Base-by-base conservation (phyloP, 257 asterid species). In the Osmanthus fragrans region DNA sequence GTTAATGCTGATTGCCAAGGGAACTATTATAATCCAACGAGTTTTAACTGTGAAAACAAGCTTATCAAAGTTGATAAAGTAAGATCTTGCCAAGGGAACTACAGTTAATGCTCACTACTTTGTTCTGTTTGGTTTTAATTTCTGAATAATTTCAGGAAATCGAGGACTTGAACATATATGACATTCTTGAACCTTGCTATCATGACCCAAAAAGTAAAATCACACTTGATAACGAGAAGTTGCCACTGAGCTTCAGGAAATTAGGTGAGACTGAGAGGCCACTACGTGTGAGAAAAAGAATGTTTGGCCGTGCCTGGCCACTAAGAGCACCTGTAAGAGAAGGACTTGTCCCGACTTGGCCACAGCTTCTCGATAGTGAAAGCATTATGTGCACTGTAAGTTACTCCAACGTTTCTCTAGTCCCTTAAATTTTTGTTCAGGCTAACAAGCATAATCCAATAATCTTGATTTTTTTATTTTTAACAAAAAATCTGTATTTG, bases 301-400 rank as follows among this genome's bases (percentile, higher is more conserved):
- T 95, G 83, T 95, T 95, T 76, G 99, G 99, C 0, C 96, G 99
- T 63, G 98, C 98, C 16, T 95, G 99, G 99, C 99, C 99, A 40
- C 79, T 85, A 65, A 84, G 96, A 88, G 98, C 99, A 75, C 96
- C 94, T 0, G 99, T 95, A 25, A 87, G 87, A 87, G 91, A 81
- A 7, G 99, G 99, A 60, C 82, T 78, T 72, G 97, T 95, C 76
- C 98, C 98, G 12, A 81, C 89, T 42, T 95, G 99, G 99, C 97
- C 99, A 0, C 83, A 95, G 73, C 91, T 95, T 85, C 86, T 89
- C 77, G 78, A 79, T 9, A 60, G 78, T 49, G 72, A 42, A 40
- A 13, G 37, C 5, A 94, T 93, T 69, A 97, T 94, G 0, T 95
- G 99, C 89, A 89, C 91, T 9, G 99, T 95, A 82, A 90, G 96